Evolutionary conservation across 495 filamentous ascomycete genomes (phyloP).

Genomic region (Penicillium steckii): DNA sequence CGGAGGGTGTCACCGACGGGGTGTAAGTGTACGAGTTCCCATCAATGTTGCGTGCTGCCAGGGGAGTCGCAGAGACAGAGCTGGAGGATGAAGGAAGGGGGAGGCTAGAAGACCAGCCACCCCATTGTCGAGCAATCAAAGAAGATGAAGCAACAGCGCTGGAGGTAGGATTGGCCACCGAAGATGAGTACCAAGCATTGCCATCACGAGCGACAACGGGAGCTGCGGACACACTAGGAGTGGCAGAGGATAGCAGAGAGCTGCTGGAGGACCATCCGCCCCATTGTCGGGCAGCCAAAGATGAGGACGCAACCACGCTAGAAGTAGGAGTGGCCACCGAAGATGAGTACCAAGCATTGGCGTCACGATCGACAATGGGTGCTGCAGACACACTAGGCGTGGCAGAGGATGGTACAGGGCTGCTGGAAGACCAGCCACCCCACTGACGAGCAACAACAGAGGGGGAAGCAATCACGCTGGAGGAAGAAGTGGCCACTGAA

Average conservation of each 20-base stretch:
- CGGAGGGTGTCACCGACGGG: background rate
- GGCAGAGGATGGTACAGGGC: background rate
- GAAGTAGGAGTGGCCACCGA: background rate
- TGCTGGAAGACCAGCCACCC: background rate
- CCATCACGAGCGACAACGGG: background rate
- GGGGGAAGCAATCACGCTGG: background rate
- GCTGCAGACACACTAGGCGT: background rate
- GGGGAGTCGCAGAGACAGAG: constrained; percentile 1
- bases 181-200: background rate
- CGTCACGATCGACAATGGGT: constrained; percentile 11
- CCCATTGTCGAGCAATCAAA: constrained; percentile 2
- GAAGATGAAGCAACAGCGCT: background rate
- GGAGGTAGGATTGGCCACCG: background rate
- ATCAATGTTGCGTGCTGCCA: constrained; percentile 3
- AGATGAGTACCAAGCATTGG: constrained; percentile 4
- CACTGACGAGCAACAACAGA: constrained; percentile 3
- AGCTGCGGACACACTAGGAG: background rate
- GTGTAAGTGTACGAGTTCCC: background rate
- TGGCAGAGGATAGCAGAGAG: background rate
- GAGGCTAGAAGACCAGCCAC: background rate
- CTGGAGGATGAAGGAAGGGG: background rate
- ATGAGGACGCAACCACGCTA: background rate
- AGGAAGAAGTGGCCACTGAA: background rate
- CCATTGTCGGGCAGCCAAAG: constrained; percentile 13
- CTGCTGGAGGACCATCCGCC: constrained; percentile 2